Conservation (phyloP, 768 basidiomycete genomes). For the Mycena floridula region DNA sequence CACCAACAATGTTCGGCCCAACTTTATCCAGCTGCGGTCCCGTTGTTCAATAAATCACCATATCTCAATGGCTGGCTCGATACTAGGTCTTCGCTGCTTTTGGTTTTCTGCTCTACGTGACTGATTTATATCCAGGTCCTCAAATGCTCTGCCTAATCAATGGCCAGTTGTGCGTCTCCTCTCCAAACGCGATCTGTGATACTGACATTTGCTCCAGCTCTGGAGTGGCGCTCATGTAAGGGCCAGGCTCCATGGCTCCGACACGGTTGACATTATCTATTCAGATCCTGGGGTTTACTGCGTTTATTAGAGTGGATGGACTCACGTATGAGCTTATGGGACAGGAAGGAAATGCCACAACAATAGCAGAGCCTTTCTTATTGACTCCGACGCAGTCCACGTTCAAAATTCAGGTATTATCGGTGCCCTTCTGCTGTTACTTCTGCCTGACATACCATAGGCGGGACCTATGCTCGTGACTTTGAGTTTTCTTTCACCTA, state of each 20-base stretch:
- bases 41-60: conserved; percentile 46
- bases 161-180: no score
- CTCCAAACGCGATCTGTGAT: no score
- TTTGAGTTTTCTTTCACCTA: conserved; percentile 48
- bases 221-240: no score
- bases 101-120: no score
- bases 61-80: conserved; percentile 41
- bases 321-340: conserved; percentile 6
- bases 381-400: conserved; percentile 51
- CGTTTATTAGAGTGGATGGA: conserved; percentile 9
- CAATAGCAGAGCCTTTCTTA: conserved; percentile 15
- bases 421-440: no score
- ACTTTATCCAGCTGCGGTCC: conserved; percentile 38
- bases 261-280: no score
- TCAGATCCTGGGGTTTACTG: conserved; percentile 6
- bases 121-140: no score
- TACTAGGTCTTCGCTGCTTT: background rate
- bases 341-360: background rate
- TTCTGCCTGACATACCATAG: no score
- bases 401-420: conserved; percentile 37
- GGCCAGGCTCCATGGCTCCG: no score
- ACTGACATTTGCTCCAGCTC: no score
- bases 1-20: conserved; percentile 6
- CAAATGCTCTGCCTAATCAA: no score
- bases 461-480: conserved; percentile 50